Conservation (phyloP, 495 filamentous ascomycete genomes). For the Terfezia boudieri region DNA sequence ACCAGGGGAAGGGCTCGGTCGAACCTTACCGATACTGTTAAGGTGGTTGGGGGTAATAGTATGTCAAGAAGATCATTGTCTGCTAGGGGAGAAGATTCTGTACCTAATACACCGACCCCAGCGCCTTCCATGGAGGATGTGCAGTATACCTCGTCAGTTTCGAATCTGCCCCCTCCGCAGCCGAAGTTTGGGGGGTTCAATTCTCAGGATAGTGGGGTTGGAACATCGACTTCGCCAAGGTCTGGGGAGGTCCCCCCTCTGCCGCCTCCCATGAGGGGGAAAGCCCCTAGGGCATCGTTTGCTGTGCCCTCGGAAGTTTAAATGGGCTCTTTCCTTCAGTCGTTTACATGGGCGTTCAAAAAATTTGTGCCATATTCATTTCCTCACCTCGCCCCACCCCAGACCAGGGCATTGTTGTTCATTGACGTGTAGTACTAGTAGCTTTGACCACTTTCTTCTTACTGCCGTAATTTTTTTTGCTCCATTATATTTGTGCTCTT, state of each 20-base stretch:
- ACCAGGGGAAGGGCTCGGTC: neutral
- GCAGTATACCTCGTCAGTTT: no score
- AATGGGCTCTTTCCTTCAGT: no score
- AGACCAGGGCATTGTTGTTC: no score
- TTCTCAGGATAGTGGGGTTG: neutral
- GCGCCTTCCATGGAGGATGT: neutral
- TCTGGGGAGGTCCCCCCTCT: neutral
- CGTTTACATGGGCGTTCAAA: no score
- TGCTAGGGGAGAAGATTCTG: neutral
- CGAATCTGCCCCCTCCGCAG: neutral
- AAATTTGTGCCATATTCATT: no score
- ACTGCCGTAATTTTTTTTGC: no score
- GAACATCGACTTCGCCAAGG: no score
- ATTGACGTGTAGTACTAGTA: no score
- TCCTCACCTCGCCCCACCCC: no score
- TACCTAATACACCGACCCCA: neutral
- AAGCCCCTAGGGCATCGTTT: neutral
- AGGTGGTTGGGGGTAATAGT: neutral
- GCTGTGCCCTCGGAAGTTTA: neutral
- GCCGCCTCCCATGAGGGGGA: neutral
- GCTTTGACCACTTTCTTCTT: no score
- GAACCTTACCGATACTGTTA: neutral
- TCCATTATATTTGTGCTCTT: no score
- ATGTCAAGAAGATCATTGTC: neutral
- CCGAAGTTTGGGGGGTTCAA: neutral